phyloP scores from a whole-genome alignment of 2,329 filamentous ascomycete species.

The Paraphoma chrysanthemicola region DNA sequence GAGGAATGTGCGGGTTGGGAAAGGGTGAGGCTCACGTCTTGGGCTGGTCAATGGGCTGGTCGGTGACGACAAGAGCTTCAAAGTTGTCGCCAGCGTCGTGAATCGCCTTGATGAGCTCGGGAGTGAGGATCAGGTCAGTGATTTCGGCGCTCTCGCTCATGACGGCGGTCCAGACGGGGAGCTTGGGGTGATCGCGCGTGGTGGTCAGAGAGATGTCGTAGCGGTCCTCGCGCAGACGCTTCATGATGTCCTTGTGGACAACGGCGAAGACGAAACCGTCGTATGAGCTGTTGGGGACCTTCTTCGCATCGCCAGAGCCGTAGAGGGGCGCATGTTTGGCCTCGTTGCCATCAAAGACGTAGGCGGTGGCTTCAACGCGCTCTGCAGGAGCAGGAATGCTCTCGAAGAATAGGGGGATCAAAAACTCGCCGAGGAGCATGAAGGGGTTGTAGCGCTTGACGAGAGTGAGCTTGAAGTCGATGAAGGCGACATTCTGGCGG shows the following conservation, averaged over 20 bases:
- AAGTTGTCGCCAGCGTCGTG: constrained; percentile 75
- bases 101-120: constrained; percentile 84
- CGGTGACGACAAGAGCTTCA: constrained; percentile 86
- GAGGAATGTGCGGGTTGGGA: not conserved
- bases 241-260: constrained; percentile 95
- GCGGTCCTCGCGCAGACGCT: constrained; percentile 84
- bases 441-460: constrained; percentile 88
- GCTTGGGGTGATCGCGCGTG: constrained; percentile 90
- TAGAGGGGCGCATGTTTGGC: constrained; percentile 73
- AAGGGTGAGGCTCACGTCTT: constrained; percentile 68
- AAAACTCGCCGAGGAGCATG: constrained; percentile 69
- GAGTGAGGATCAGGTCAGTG: constrained; percentile 83
- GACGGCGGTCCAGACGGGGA: constrained; percentile 87
- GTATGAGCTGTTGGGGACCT: constrained; percentile 68
- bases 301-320: constrained; percentile 68
- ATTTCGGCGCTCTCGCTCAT: constrained; percentile 98
- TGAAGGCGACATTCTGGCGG: constrained; percentile 88
- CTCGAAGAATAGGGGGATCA: constrained; percentile 80
- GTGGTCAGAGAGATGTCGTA: constrained; percentile 93
- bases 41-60: constrained; percentile 89
- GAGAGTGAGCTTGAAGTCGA: constrained; percentile 83
- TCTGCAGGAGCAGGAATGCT: constrained; percentile 74
- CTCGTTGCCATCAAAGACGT: constrained; percentile 94
- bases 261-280: constrained; percentile 95
- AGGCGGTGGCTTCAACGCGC: constrained; percentile 76